Percentiles rank a stretch among this genome's conserved stretches.
phyloP scores from a whole-genome alignment of 202 grass and related monocot species.

The Bolboschoenoplectus hybrid region DNA sequence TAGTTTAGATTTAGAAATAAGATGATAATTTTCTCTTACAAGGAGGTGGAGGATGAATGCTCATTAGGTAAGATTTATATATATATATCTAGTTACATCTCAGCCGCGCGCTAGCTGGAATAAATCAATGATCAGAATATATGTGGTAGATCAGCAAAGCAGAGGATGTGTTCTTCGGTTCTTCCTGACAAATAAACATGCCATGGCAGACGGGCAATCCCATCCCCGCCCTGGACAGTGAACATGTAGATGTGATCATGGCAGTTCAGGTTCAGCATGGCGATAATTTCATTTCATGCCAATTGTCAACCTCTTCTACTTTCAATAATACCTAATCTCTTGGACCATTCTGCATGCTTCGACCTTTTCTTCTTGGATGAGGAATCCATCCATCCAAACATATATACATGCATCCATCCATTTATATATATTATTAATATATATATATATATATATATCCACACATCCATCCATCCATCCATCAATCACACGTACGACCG shows the following conservation, averaged over 20 bases:
- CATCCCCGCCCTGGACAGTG: background rate
- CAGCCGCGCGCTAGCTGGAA: too few relatives aligned
- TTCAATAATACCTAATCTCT: conserved; percentile 39
- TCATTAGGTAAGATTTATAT: too few relatives aligned
- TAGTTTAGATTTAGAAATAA: too few relatives aligned
- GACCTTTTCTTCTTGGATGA: conserved; percentile 60
- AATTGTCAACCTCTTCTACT: conserved; percentile 15
- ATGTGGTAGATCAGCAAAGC: too few relatives aligned
- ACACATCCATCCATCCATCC: background rate
- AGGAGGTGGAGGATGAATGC: too few relatives aligned
- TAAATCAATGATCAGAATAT: background rate
- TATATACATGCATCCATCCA: conserved; percentile 37
- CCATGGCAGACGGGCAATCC: background rate
- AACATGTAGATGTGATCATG: background rate
- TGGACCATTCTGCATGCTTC: conserved; percentile 52
- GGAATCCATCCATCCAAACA: conserved; percentile 71
- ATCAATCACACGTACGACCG: conserved; percentile 2
- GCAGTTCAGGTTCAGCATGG: background rate
- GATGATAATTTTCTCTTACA: too few relatives aligned
- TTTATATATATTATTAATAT: background rate
- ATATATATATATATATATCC: too few relatives aligned
- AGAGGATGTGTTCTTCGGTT: background rate
- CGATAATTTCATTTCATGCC: background rate
- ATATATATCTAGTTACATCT: too few relatives aligned
- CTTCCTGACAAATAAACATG: background rate